Percentiles rank a stretch among this genome's conserved stretches.
phyloP scores from a whole-genome alignment of 257 asterid species.

The Osmanthus fragrans region DNA sequence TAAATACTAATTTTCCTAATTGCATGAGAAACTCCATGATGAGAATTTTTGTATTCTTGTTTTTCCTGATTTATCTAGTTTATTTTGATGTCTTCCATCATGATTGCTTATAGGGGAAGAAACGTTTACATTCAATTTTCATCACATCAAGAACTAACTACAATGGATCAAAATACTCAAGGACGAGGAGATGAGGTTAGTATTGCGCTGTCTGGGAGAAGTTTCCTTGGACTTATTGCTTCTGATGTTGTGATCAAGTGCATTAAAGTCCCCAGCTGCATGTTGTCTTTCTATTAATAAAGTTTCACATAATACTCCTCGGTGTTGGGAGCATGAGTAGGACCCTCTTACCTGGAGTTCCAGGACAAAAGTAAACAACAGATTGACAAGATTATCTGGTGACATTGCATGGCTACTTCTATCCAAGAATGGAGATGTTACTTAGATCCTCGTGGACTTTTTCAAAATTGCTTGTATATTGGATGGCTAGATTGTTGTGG shows the following conservation, averaged over 20 bases:
- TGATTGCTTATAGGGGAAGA: conserved; percentile 66
- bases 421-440: conserved; percentile 4
- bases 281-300: conserved; percentile 11
- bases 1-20: neutral
- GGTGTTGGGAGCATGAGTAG: conserved; percentile 8
- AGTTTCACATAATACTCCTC: neutral
- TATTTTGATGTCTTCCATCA: conserved; percentile 1
- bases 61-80: conserved; percentile 4
- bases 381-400: conserved; percentile 4
- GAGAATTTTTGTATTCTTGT: conserved; percentile 2
- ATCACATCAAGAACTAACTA: conserved; percentile 95
- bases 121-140: conserved; percentile 94
- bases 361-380: neutral
- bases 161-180: conserved; percentile 88
- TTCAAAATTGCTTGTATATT: neutral
- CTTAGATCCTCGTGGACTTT: neutral
- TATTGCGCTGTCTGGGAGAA: conserved; percentile 19
- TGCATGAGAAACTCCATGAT: conserved; percentile 19
- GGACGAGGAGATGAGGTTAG: conserved; percentile 96
- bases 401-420: neutral
- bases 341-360: neutral
- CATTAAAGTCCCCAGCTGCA: conserved; percentile 8
- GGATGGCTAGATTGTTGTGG: neutral
- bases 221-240: conserved; percentile 11
- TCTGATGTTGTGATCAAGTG: conserved; percentile 11